These are phyloP conservation scores for Zopfochytrium polystomum DNA, from an alignment of 371 early-diverging fungal species.

Conservation along the genomic window DNA sequence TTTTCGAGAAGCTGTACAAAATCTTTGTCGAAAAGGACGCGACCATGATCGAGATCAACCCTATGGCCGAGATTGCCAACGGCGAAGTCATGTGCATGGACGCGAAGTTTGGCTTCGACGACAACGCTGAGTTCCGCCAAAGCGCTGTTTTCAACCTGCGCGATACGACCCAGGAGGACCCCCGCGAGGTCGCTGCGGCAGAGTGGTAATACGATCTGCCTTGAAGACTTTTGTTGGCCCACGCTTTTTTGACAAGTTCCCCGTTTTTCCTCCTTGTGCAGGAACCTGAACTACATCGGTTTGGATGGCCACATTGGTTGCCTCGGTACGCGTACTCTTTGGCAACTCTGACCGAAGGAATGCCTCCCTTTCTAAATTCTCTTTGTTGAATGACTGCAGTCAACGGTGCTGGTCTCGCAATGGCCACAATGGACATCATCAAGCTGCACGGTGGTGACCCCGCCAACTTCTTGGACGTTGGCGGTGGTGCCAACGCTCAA, in stretches of 20 bases:
- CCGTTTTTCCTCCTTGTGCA: too few species aligned
- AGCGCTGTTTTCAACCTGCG: slow-evolving; percentile 82
- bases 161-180: slow-evolving; percentile 93
- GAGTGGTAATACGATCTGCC: too few species aligned
- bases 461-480: slow-evolving; percentile 99
- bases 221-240: too few species aligned
- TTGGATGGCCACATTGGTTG: slow-evolving; percentile 87
- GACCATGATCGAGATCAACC: slow-evolving; percentile 97
- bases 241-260: too few species aligned
- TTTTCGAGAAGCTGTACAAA: slow-evolving; percentile 88
- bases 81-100: slow-evolving; percentile 89
- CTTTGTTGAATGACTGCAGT: slow-evolving; percentile 58
- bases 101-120: slow-evolving; percentile 96
- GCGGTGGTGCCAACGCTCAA: slow-evolving; percentile 93
- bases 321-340: slow-evolving; percentile 46
- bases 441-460: slow-evolving; percentile 98
- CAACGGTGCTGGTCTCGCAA: slow-evolving; percentile 98
- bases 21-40: slow-evolving; percentile 95
- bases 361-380: too few species aligned
- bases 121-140: slow-evolving; percentile 98
- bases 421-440: slow-evolving; percentile 99
- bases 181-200: slow-evolving; percentile 95
- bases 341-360: background rate
- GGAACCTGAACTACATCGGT: slow-evolving; percentile 98
- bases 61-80: slow-evolving; percentile 85